Base-by-base conservation (phyloP, 805 yeast genomes). In the Candida germanica region DNA sequence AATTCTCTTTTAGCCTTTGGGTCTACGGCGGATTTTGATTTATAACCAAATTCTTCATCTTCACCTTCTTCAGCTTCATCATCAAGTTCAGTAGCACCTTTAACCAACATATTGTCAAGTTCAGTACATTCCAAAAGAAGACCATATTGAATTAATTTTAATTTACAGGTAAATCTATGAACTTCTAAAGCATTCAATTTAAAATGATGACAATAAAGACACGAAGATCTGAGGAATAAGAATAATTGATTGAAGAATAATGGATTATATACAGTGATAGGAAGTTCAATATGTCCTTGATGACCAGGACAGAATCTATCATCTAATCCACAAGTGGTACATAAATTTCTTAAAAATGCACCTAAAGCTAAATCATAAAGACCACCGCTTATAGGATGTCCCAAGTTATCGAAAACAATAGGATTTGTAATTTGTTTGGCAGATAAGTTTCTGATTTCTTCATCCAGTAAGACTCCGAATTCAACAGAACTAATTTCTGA, bases 261-360 rank as follows among this genome's bases (percentile, higher is more conserved):
- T 13, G 99, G 98, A 58, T 87, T 91, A 70, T 87, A 93, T 29
- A 87, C 94, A 3, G 98, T 95, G 27, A 88, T 82, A 5, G 99
- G 99, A 46, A 93, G 73, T 59, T 91, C 97, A 46, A 93, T 88
- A 61, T 93, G 98, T 43, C 99, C 99, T 61, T 88, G 87, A 61
- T 93, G 99, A 31, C 99, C 99, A 3, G 97, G 97, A 68, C 99
- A 93, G 50, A 78, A 81, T 55, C 83, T 80, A 49, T 91, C 97
- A 58, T 89, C 96, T 44, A 91, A 71, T 13, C 98, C 96, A 75
- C 99, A 93, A 1, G 98, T 91, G 15, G 93, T 75, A 76, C 99
- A 88, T 33, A 85, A 71, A 58, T 91, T 87, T 54, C 82, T 75
- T 44, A 87, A 69, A 54, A 88, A 93, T 0, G 98, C 98, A 47